These are phyloP conservation scores for Cladophialophora psammophila DNA, from an alignment of 2,329 filamentous ascomycete genomes.

Conservation along the genomic window DNA sequence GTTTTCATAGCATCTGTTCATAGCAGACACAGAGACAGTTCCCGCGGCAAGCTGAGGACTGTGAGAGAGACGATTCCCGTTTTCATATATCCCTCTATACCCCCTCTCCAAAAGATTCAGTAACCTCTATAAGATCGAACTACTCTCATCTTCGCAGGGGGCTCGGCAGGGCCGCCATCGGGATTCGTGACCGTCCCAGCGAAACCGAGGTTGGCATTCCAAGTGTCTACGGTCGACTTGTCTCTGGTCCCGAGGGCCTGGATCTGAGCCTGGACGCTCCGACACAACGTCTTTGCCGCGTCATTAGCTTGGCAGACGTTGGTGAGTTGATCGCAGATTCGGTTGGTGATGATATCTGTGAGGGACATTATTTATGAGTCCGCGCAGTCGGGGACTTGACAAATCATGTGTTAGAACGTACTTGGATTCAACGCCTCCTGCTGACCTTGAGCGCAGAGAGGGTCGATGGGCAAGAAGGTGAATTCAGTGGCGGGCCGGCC, in stretches of 20 bases:
- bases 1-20: no score
- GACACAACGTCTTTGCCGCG: slow-evolving; percentile 64
- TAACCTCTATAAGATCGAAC: slow-evolving; percentile 16
- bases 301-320: slow-evolving; percentile 71
- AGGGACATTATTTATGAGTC: not conserved
- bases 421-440: slow-evolving; percentile 70
- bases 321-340: slow-evolving; percentile 72
- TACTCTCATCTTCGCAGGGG: slow-evolving; percentile 34
- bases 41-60: no score
- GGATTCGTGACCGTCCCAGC: slow-evolving; percentile 35
- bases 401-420: slow-evolving; percentile 60
- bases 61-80: no score
- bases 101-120: not conserved
- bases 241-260: slow-evolving; percentile 52
- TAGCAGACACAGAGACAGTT: no score
- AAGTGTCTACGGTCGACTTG: slow-evolving; percentile 52
- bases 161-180: slow-evolving; percentile 29
- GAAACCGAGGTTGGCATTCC: slow-evolving; percentile 51
- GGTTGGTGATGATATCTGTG: slow-evolving; percentile 73
- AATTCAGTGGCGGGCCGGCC: slow-evolving; percentile 64
- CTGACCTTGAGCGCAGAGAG: slow-evolving; percentile 66
- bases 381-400: not conserved
- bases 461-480: slow-evolving; percentile 73
- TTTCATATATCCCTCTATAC: not conserved
- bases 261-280: slow-evolving; percentile 62